Conservation (phyloP, 139 green algal genomes). For the Closterium sp. region DNA sequence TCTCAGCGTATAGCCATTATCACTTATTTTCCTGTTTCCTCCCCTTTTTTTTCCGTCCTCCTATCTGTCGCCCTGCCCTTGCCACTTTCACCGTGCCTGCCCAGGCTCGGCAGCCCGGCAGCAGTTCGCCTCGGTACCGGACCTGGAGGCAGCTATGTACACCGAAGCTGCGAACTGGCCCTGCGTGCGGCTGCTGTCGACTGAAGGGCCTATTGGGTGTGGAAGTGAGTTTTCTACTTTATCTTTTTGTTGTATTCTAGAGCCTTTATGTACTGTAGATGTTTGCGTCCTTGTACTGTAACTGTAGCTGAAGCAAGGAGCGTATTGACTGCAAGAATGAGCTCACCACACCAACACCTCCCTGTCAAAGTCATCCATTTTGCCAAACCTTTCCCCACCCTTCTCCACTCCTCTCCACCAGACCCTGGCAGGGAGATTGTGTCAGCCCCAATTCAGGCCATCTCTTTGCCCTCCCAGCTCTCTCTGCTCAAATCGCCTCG, state of each 20-base stretch:
- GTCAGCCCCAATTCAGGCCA: neutral
- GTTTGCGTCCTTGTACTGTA: too few relatives aligned
- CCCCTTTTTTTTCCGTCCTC: neutral
- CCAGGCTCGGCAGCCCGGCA: neutral
- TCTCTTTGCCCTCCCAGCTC: neutral
- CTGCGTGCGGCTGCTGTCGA: slow-evolving; percentile 23
- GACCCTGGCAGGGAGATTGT: neutral
- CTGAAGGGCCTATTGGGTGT: slow-evolving; percentile 17
- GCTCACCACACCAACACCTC: too few relatives aligned
- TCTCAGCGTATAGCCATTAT: too few relatives aligned
- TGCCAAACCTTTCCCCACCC: neutral
- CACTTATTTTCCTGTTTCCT: neutral
- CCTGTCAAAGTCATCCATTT: too few relatives aligned
- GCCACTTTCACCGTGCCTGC: neutral
- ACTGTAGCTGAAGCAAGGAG: too few relatives aligned
- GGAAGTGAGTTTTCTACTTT: neutral
- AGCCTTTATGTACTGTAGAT: too few relatives aligned
- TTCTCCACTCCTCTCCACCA: neutral
- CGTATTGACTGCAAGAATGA: too few relatives aligned
- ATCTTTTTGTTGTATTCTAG: too few relatives aligned
- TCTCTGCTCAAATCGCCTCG: neutral
- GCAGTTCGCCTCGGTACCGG: slow-evolving; percentile 9
- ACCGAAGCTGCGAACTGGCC: slow-evolving; percentile 15
- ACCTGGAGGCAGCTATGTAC: slow-evolving; percentile 40
- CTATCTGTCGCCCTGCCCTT: neutral